Percentiles rank a stretch among this genome's conserved stretches.
These are phyloP conservation scores for Usnea hakonensis DNA, from an alignment of 495 filamentous ascomycete genomes.

Conservation along the genomic window DNA sequence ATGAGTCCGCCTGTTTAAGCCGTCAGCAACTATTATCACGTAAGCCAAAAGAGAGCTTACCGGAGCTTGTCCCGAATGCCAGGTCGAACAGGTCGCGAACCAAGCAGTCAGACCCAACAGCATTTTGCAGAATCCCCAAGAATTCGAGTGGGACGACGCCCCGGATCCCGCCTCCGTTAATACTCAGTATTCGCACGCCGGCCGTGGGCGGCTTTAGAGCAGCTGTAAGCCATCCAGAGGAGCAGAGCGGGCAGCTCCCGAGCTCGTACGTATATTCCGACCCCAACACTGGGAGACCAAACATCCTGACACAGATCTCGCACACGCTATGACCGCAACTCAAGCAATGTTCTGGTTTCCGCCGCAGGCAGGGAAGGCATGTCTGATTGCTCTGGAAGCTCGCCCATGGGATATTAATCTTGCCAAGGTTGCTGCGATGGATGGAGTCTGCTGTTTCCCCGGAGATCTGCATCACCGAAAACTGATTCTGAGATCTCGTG, in stretches of 20 bases:
- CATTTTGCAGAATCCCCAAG: slow-evolving; percentile 1
- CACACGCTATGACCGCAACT: slow-evolving; percentile 8
- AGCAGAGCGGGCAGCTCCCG: background rate
- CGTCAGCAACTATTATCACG: background rate
- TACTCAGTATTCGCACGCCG: slow-evolving; percentile 5
- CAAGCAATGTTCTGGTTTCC: slow-evolving; percentile 8
- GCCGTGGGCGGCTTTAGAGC: background rate
- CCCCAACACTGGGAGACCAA: background rate
- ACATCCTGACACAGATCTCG: slow-evolving; percentile 2
- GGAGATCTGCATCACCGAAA: background rate
- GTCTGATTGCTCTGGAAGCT: slow-evolving; percentile 7
- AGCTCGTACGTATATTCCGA: background rate
- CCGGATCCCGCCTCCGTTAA: slow-evolving; percentile 8
- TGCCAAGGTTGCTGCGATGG: background rate
- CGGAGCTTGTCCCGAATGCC: slow-evolving; percentile 9
- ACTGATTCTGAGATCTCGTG: slow-evolving; percentile 14
- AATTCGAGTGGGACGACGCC: slow-evolving; percentile 6
- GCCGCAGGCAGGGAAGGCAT: slow-evolving; percentile 9
- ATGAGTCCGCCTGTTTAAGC: slow-evolving; percentile 2
- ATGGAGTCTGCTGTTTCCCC: background rate
- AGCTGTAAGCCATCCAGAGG: background rate
- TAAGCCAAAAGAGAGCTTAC: background rate
- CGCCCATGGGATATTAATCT: background rate
- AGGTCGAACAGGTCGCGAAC: slow-evolving; percentile 13
- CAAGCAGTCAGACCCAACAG: background rate